Evolutionary conservation across 169 alveolate genomes (phyloP).

Genomic region (Eimeria sp.): DNA sequence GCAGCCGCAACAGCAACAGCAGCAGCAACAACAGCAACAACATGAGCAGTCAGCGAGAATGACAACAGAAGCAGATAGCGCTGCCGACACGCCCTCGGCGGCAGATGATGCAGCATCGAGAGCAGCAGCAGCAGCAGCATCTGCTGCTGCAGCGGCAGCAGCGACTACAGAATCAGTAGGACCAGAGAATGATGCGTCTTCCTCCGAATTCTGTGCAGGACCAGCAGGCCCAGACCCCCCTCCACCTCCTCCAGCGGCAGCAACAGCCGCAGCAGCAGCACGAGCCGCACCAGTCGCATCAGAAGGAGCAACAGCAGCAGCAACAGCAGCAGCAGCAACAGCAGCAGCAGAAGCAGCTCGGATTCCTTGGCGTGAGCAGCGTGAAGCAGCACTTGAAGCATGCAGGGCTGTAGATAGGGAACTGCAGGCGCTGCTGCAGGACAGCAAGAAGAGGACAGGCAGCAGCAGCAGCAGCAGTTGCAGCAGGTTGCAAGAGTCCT

Average conservation of each 20-base stretch:
- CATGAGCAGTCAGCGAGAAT: not conserved
- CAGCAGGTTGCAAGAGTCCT: slow-evolving; percentile 40
- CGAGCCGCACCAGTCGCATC: not conserved
- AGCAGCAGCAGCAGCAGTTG: slow-evolving; percentile 71
- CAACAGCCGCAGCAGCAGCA: not conserved
- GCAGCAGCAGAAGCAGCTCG: slow-evolving; percentile 68
- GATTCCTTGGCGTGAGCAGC: slow-evolving; percentile 22
- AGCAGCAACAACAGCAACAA: slow-evolving; percentile 42
- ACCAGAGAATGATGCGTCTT: not conserved
- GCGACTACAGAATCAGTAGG: not conserved
- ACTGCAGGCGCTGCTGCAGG: slow-evolving; percentile 12
- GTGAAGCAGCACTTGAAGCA: slow-evolving; percentile 41
- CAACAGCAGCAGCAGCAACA: slow-evolving; percentile 28
- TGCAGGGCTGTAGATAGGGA: slow-evolving; percentile 29
- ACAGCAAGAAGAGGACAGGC: slow-evolving; percentile 35
- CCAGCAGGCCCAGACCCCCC: slow-evolving; percentile 13
- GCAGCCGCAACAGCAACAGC: not conserved
- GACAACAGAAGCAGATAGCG: slow-evolving; percentile 51
- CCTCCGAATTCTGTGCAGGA: not conserved
- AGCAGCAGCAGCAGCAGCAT: not conserved
- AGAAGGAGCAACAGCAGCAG: slow-evolving; percentile 54
- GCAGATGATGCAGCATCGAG: not conserved
- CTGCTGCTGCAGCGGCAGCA: slow-evolving; percentile 15
- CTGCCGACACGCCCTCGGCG: not conserved
- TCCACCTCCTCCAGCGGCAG: not conserved